A percentile compares a stretch with the other conserved stretches of the same genome.
phyloP scores from a whole-genome alignment of 2,329 filamentous ascomycete species.

The Neonectria faginata region DNA sequence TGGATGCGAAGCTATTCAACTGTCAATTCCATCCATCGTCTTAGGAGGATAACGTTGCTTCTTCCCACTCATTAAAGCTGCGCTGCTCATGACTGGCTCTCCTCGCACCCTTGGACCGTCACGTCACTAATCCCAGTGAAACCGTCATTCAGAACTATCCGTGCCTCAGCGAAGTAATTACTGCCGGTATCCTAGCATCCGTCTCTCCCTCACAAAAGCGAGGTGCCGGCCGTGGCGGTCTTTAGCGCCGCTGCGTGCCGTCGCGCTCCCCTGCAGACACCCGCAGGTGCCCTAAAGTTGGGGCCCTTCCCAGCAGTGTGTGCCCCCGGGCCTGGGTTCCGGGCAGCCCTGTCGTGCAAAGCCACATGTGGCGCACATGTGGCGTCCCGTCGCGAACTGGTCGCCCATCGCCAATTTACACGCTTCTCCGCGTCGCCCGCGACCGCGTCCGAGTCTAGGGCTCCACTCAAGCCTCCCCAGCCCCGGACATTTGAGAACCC shows the following conservation, averaged over 20 bases:
- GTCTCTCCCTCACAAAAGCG: background rate
- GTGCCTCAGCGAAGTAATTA: too few relatives aligned
- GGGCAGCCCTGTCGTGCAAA: background rate
- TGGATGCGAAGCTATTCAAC: background rate
- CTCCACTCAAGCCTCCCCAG: slow-evolving; percentile 40
- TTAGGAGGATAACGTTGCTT: too few relatives aligned
- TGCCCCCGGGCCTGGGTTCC: background rate
- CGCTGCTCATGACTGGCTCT: background rate
- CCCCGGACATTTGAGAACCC: slow-evolving; percentile 42
- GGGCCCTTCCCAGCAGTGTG: background rate
- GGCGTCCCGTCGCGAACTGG: slow-evolving; percentile 41
- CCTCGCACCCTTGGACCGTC: slow-evolving; percentile 23
- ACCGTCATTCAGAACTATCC: slow-evolving; percentile 34
- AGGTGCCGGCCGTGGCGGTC: slow-evolving; percentile 15
- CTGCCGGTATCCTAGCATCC: too few relatives aligned
- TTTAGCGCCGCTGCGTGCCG: slow-evolving; percentile 30
- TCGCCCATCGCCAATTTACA: slow-evolving; percentile 46
- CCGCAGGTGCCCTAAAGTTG: slow-evolving; percentile 21
- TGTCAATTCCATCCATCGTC: background rate
- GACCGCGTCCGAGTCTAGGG: slow-evolving; percentile 39
- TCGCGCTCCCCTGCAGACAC: slow-evolving; percentile 28
- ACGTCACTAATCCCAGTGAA: slow-evolving; percentile 38
- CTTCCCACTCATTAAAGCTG: background rate
- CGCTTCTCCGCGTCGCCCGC: slow-evolving; percentile 44
- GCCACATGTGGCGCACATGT: slow-evolving; percentile 16